These are phyloP conservation scores for Coleophoma eucalyptorum DNA, from an alignment of 2,329 filamentous ascomycete genomes.

Conservation along the genomic window DNA sequence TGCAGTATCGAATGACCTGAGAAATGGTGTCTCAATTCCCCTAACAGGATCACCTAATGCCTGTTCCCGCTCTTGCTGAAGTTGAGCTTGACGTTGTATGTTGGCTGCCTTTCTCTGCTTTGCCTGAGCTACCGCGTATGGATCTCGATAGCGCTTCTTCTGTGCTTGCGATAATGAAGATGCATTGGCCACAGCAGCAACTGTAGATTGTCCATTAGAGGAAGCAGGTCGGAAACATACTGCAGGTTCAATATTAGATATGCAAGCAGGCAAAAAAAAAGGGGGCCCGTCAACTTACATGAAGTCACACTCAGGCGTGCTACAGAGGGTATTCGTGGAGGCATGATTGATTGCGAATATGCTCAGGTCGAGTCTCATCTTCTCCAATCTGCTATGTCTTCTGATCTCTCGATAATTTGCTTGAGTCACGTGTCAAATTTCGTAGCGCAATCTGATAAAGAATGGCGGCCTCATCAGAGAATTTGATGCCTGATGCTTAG, in stretches of 20 bases:
- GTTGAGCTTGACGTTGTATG: constrained; percentile 66
- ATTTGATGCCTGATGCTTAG: constrained; percentile 3
- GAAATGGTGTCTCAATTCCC: constrained; percentile 75
- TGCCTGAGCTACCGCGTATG: constrained; percentile 77
- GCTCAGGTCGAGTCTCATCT: not conserved
- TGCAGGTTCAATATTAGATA: constrained; percentile 24
- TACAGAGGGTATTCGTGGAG: constrained; percentile 60
- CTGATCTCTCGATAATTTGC: not conserved
- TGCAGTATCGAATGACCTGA: constrained; percentile 69
- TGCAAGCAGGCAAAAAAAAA: not conserved
- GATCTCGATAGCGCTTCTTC: constrained; percentile 69
- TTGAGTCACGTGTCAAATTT: not conserved
- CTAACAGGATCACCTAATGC: constrained; percentile 74
- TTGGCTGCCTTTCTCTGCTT: constrained; percentile 83
- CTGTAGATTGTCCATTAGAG: constrained; percentile 46
- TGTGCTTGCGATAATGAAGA: constrained; percentile 51
- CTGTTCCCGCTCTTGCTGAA: constrained; percentile 60
- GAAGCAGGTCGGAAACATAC: constrained; percentile 57
- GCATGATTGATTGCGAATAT: constrained; percentile 42
- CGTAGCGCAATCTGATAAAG: not conserved
- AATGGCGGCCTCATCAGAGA: not conserved
- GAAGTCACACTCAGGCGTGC: constrained; percentile 56
- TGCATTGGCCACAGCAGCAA: constrained; percentile 62
- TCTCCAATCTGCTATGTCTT: not conserved
- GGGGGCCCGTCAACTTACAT: constrained; percentile 41